Conservation (phyloP, 2,329 filamentous ascomycete species). For the Calonectria ilicicola region DNA sequence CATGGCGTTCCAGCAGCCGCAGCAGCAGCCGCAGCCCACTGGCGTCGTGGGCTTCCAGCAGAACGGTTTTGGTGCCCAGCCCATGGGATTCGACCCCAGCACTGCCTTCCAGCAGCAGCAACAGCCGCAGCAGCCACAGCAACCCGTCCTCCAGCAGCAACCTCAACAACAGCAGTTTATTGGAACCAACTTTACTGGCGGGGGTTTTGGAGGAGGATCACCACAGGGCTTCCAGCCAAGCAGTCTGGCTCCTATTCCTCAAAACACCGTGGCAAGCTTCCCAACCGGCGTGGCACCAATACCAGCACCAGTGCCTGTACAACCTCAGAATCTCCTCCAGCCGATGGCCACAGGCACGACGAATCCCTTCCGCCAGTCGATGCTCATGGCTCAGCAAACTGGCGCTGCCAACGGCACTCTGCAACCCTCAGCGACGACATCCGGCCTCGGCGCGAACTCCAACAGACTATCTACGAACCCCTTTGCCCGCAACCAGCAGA, state of each 20-base stretch:
- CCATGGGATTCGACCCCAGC: constrained; percentile 44
- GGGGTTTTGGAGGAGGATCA: constrained; percentile 84
- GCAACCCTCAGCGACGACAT: constrained; percentile 54
- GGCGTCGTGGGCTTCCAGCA: constrained; percentile 38
- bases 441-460: constrained; percentile 44
- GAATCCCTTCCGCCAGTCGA: constrained; percentile 95
- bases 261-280: constrained; percentile 57
- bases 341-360: constrained; percentile 64
- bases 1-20: constrained; percentile 46
- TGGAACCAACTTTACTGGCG: constrained; percentile 71
- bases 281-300: constrained; percentile 47
- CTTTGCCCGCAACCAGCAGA: constrained; percentile 77
- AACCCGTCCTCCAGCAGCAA: constrained; percentile 28
- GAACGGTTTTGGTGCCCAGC: constrained; percentile 47
- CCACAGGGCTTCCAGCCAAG: constrained; percentile 68
- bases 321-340: constrained; percentile 36
- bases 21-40: constrained; percentile 31
- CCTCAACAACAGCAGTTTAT: constrained; percentile 57
- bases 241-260: constrained; percentile 67
- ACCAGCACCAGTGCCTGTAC: constrained; percentile 27
- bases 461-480: constrained; percentile 84
- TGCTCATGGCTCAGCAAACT: constrained; percentile 74
- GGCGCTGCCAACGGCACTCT: constrained; percentile 49
- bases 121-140: constrained; percentile 47
- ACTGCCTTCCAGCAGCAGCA: constrained; percentile 49